A percentile compares a stretch with the other conserved stretches of the same genome.
Evolutionary conservation across 2,329 filamentous ascomycete species (phyloP).

Genomic region (Colletotrichum sojae): DNA sequence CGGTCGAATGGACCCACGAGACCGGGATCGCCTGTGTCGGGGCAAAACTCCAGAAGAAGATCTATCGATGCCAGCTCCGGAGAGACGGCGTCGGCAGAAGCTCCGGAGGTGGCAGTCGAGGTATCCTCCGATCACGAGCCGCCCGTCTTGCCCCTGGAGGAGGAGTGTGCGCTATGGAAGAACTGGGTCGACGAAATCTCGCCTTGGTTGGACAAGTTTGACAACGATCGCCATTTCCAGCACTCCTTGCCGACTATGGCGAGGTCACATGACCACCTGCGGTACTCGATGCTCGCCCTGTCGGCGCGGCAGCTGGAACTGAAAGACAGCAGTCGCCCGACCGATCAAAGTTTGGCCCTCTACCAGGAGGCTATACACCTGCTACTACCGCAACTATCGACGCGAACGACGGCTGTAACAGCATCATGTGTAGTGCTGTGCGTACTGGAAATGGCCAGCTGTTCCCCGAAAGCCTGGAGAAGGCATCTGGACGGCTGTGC

Average conservation of each 20-base stretch:
- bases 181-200: conserved; percentile 59
- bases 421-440: conserved; percentile 57
- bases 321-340: conserved; percentile 57
- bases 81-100: conserved; percentile 16
- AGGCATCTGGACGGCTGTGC: conserved; percentile 72
- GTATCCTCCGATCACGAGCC: conserved; percentile 37
- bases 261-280: conserved; percentile 60
- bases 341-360: conserved; percentile 66
- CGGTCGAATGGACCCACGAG: conserved; percentile 55
- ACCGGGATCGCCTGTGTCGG: conserved; percentile 27
- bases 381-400: conserved; percentile 52
- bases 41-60: conserved; percentile 16
- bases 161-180: conserved; percentile 55
- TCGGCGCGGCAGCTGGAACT: conserved; percentile 68
- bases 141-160: conserved; percentile 43
- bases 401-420: conserved; percentile 50
- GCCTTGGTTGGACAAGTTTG: conserved; percentile 70
- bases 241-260: conserved; percentile 66
- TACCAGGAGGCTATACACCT: conserved; percentile 69
- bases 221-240: conserved; percentile 66
- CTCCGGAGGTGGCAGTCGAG: conserved; percentile 13
- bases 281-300: conserved; percentile 68
- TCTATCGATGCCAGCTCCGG: conserved; percentile 23
- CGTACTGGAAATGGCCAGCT: conserved; percentile 59
- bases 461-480: conserved; percentile 63